Percentiles rank a stretch among this genome's conserved stretches.
Conservation (phyloP, 2,329 filamentous ascomycete species). For the Madurella mycetomatis region DNA sequence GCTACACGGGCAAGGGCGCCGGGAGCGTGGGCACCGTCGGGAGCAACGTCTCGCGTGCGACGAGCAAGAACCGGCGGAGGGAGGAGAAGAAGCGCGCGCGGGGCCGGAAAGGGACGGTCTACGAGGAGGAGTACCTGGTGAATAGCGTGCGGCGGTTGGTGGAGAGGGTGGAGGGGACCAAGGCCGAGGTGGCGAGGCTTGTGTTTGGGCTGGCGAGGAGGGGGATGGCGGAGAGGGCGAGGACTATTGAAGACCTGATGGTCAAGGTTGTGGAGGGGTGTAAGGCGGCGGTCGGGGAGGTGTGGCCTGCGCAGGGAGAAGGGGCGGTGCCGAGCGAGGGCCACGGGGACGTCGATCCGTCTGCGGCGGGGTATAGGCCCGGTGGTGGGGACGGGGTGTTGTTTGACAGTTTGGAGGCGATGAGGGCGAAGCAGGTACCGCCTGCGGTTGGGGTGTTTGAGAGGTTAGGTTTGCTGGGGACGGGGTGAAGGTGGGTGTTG, state of each 20-base stretch:
- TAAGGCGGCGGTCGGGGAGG: slow-evolving; percentile 60
- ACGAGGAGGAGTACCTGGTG: slow-evolving; percentile 95
- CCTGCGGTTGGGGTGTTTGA: slow-evolving; percentile 47
- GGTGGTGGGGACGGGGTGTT: slow-evolving; percentile 51
- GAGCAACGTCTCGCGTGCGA: slow-evolving; percentile 71
- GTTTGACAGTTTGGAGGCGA: slow-evolving; percentile 46
- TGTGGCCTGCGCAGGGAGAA: slow-evolving; percentile 43
- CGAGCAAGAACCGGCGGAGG: slow-evolving; percentile 78
- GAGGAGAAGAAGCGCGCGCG: slow-evolving; percentile 94
- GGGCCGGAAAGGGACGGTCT: slow-evolving; percentile 94
- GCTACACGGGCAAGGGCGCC: slow-evolving; percentile 24
- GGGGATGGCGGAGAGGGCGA: slow-evolving; percentile 82
- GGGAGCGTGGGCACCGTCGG: slow-evolving; percentile 41
- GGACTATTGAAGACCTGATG: slow-evolving; percentile 70
- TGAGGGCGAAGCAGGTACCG: slow-evolving; percentile 42
- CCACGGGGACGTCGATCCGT: slow-evolving; percentile 18
- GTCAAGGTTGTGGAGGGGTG: slow-evolving; percentile 70
- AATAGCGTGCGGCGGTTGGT: slow-evolving; percentile 80
- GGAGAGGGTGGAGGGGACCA: slow-evolving; percentile 70
- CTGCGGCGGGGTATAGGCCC: slow-evolving; percentile 32
- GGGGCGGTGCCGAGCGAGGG: slow-evolving; percentile 23
- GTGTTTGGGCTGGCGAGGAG: slow-evolving; percentile 73
- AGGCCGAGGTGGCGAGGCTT: slow-evolving; percentile 68
- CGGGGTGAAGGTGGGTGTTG: slow-evolving; percentile 1
- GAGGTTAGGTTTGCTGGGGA: slow-evolving; percentile 44